phyloP scores from a whole-genome alignment of 108 stramenopile genomes.

The Cylindrotheca fusiformis region DNA sequence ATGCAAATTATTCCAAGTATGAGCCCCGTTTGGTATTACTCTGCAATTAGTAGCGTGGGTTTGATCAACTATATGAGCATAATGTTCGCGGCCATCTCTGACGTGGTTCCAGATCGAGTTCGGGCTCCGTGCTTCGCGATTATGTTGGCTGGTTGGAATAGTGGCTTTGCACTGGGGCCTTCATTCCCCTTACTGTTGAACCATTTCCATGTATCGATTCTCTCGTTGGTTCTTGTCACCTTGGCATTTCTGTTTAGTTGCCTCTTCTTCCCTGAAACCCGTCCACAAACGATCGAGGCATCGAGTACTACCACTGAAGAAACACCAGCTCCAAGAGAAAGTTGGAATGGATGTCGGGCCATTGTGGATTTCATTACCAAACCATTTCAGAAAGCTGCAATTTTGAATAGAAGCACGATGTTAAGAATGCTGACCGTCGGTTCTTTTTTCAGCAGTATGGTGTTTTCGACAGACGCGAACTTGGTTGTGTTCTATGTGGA shows the following conservation, averaged over 20 bases:
- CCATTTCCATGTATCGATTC: slow-evolving; percentile 24
- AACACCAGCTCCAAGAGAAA: background rate
- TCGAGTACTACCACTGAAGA: no score
- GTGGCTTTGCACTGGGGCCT: slow-evolving; percentile 68
- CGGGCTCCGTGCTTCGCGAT: slow-evolving; percentile 72
- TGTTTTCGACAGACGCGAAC: slow-evolving; percentile 60
- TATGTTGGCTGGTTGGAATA: slow-evolving; percentile 54
- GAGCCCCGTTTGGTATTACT: slow-evolving; percentile 59
- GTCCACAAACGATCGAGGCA: slow-evolving; percentile 31
- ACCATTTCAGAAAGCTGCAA: slow-evolving; percentile 63
- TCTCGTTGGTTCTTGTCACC: slow-evolving; percentile 7
- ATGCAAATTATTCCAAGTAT: slow-evolving; percentile 45
- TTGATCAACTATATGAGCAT: slow-evolving; percentile 55
- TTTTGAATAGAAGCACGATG: slow-evolving; percentile 48
- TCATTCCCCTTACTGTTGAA: slow-evolving; percentile 53
- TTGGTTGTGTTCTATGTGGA: slow-evolving; percentile 76
- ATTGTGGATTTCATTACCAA: slow-evolving; percentile 8
- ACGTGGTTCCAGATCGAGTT: slow-evolving; percentile 53
- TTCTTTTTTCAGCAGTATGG: slow-evolving; percentile 67
- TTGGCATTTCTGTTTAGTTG: slow-evolving; percentile 33
- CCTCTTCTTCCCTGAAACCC: slow-evolving; percentile 65
- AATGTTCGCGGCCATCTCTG: slow-evolving; percentile 61
- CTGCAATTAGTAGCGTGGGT: slow-evolving; percentile 49
- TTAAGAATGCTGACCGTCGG: slow-evolving; percentile 53
- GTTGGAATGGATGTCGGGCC: background rate